Evolutionary conservation across 768 basidiomycete species (phyloP).

Genomic region (Daedaleopsis sinensis): DNA sequence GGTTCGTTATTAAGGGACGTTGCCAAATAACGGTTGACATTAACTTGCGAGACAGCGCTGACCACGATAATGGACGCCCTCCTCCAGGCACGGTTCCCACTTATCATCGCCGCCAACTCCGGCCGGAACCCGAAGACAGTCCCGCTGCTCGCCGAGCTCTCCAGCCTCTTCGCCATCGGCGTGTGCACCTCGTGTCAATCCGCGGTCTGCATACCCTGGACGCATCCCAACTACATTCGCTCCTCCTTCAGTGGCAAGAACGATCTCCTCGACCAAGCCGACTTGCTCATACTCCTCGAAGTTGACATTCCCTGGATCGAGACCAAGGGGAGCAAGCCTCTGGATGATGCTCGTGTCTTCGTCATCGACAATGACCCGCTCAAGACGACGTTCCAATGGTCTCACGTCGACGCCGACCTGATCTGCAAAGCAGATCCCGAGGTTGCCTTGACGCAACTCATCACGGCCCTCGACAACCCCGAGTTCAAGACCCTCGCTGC

Average conservation of each 20-base stretch:
- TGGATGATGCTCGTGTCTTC: conserved; percentile 51
- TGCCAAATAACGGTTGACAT: neutral
- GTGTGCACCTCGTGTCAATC: conserved; percentile 57
- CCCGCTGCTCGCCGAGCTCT: conserved; percentile 48
- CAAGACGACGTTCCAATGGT: conserved; percentile 50
- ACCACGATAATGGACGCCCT: conserved; percentile 51
- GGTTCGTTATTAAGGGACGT: conserved; percentile 27
- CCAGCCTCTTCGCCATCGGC: conserved; percentile 56
- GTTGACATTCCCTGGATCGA: conserved; percentile 70
- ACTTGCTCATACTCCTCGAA: conserved; percentile 66
- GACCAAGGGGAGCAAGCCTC: conserved; percentile 46
- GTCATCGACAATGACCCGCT: conserved; percentile 68
- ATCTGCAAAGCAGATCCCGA: conserved; percentile 60
- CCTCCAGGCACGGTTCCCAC: conserved; percentile 50
- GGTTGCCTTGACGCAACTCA: conserved; percentile 52
- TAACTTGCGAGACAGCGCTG: conserved; percentile 23
- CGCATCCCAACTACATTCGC: conserved; percentile 58
- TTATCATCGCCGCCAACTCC: conserved; percentile 67
- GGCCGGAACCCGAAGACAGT: conserved; percentile 59
- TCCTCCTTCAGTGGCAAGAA: conserved; percentile 54
- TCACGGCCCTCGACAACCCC: conserved; percentile 35
- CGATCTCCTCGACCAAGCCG: conserved; percentile 52
- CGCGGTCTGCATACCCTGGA: conserved; percentile 56
- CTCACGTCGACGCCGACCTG: conserved; percentile 58
- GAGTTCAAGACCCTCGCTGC: neutral